These are phyloP conservation scores for Talaromyces thailandensis DNA, from an alignment of 495 filamentous ascomycete species.

Conservation along the genomic window DNA sequence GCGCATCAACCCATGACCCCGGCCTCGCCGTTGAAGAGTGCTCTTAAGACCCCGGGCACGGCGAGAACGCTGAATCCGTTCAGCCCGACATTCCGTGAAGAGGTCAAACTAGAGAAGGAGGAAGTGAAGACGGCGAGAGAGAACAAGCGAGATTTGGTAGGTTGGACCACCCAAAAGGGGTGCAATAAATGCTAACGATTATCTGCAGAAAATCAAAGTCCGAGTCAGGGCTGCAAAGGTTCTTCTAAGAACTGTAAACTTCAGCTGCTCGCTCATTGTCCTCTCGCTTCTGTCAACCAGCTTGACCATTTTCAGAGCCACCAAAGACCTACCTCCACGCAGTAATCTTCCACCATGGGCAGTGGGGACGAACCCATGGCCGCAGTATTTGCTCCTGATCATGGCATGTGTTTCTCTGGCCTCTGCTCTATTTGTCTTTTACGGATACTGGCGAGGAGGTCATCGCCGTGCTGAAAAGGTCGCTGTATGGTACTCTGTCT, in stretches of 20 bases:
- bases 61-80: slow-evolving; percentile 58
- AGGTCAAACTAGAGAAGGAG: slow-evolving; percentile 70
- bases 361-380: slow-evolving; percentile 68
- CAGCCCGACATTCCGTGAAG: slow-evolving; percentile 83
- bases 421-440: slow-evolving; percentile 72
- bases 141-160: slow-evolving; percentile 78
- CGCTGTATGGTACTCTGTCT: slow-evolving; percentile 86
- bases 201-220: slow-evolving; percentile 73
- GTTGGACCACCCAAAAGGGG: slow-evolving; percentile 14
- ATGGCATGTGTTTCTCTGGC: slow-evolving; percentile 73
- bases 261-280: slow-evolving; percentile 92
- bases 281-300: slow-evolving; percentile 77
- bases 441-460: slow-evolving; percentile 81
- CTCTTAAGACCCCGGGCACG: slow-evolving; percentile 75
- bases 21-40: slow-evolving; percentile 72
- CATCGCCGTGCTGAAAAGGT: slow-evolving; percentile 85
- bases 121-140: slow-evolving; percentile 71
- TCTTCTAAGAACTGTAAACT: slow-evolving; percentile 85
- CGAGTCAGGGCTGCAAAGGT: slow-evolving; percentile 92
- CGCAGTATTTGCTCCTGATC: slow-evolving; percentile 71
- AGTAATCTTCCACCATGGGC: slow-evolving; percentile 83
- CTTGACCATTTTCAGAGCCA: slow-evolving; percentile 83
- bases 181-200: not conserved
- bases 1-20: slow-evolving; percentile 50
- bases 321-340: slow-evolving; percentile 59